Evolutionary conservation across 2,329 filamentous ascomycete species (phyloP), one percentile per base, ranked within the genome.

Genomic region (Alternaria sp.): DNA sequence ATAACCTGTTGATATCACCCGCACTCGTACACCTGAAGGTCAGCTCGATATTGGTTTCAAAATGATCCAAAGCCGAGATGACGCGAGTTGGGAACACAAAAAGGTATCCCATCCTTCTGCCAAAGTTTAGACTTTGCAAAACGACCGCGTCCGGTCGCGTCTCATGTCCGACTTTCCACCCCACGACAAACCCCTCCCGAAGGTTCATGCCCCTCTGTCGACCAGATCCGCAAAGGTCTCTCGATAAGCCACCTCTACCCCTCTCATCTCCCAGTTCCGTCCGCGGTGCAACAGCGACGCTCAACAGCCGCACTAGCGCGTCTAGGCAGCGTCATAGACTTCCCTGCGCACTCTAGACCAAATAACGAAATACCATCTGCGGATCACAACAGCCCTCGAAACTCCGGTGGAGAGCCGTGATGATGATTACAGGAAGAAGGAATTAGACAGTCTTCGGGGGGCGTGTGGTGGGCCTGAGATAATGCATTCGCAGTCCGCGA

Each of bases 321-420:
- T 17, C 59, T 59, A 28, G 59, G 55, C 51, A 62, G 45, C 65
- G 62, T 67, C 65, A 67, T 67, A 46, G 62, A 67, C 53, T 61
- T 65, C 11, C 11, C 30, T 23, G 17, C 19, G 32, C 36, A 21
- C 36, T 36, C 30, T 52, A 52, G 49, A 52, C 49, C 30, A n/a
- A 52, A 52, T 40, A 36, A 52, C 13, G 49, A 52, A 52, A 26
- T 8, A 19, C 12, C 49, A 32, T 25, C 36, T 28, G 36, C 30
- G 53, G 19, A 56, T 46, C 36, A 23, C 17, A 40, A 51, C 21
- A 58, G 25, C 21, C 8, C 43, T n/a, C 6, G 7, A 50, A 30
- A 45, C 13, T 57, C 69, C 68, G 69, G 62, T 67, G 70, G 70
- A 67, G 70, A 72, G 65, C 69, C 69, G 69, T 58, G 32, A 52